Conservation (phyloP, 2,329 filamentous ascomycete species). For the Xylariaceae sp. region DNA sequence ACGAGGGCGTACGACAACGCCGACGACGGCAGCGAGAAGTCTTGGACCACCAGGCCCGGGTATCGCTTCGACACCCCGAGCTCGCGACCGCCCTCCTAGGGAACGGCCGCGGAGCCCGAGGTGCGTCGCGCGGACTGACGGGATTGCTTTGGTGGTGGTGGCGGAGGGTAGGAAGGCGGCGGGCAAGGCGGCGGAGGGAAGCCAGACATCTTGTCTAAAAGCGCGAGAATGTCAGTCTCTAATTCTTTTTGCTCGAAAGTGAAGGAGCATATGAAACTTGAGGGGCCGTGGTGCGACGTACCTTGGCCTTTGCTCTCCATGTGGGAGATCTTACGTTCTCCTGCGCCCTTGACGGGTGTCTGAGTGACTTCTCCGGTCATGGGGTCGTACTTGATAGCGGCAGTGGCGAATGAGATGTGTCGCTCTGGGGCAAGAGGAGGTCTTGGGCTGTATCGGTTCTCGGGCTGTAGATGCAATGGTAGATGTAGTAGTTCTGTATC, state of each 20-base stretch:
- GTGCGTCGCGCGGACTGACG: neutral
- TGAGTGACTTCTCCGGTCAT: neutral
- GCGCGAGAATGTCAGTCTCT: neutral
- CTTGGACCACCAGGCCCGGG: constrained; percentile 4
- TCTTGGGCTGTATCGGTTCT: neutral
- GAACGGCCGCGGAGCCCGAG: neutral
- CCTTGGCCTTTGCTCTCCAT: neutral
- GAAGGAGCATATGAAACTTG: neutral
- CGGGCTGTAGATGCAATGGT: neutral
- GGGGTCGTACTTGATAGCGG: neutral
- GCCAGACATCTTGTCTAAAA: neutral
- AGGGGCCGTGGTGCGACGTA: neutral
- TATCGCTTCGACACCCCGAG: neutral
- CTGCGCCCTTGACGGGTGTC: neutral
- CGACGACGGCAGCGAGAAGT: constrained; percentile 13
- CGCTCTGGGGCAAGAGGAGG: neutral
- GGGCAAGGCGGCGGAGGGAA: constrained; percentile 2
- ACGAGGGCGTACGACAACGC: neutral
- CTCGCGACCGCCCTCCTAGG: constrained; percentile 9
- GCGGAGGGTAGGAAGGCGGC: constrained; percentile 13
- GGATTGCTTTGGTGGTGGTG: neutral
- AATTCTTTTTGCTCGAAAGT: neutral
- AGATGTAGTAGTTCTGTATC: neutral
- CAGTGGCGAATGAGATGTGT: neutral
- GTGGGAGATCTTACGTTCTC: neutral